Evolutionary conservation across 148 eudicot genomes (phyloP).

Genomic region (Rhododendron simsii): DNA sequence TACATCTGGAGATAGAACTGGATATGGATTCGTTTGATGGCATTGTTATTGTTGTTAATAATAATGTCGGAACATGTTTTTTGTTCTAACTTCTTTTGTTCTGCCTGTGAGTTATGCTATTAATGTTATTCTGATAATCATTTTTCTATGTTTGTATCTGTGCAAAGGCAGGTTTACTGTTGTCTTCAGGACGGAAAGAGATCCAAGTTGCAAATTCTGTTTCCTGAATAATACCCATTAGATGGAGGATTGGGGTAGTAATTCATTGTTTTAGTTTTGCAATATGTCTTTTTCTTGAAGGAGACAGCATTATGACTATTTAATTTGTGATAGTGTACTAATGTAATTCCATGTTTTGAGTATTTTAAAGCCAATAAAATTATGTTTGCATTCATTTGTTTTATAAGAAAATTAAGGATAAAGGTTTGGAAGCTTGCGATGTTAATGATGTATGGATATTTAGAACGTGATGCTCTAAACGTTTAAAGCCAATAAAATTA

Average conservation of each 20-base stretch:
- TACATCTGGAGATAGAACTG: no score
- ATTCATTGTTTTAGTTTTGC: neutral
- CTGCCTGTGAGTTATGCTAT: neutral
- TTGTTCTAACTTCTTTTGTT: neutral
- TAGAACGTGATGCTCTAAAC: neutral
- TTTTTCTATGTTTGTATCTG: neutral
- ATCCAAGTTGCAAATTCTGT: neutral
- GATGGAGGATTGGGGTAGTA: constrained; percentile 5
- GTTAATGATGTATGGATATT: neutral
- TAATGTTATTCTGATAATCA: neutral
- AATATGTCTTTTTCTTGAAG: neutral
- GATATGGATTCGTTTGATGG: neutral
- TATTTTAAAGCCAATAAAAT: neutral
- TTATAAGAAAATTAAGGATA: neutral
- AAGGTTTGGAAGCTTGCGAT: neutral
- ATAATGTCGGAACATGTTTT: neutral
- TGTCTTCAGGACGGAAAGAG: neutral
- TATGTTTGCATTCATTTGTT: neutral
- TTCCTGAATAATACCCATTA: neutral
- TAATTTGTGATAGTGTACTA: neutral
- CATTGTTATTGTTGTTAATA: neutral
- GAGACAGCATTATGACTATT: neutral
- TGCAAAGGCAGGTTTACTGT: neutral
- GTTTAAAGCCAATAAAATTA: neutral
- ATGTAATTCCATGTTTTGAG: neutral